Percentiles rank a stretch among this genome's conserved stretches.
Evolutionary conservation across 2,329 filamentous ascomycete genomes (phyloP).

Genomic region (Clonostachys byssicola): DNA sequence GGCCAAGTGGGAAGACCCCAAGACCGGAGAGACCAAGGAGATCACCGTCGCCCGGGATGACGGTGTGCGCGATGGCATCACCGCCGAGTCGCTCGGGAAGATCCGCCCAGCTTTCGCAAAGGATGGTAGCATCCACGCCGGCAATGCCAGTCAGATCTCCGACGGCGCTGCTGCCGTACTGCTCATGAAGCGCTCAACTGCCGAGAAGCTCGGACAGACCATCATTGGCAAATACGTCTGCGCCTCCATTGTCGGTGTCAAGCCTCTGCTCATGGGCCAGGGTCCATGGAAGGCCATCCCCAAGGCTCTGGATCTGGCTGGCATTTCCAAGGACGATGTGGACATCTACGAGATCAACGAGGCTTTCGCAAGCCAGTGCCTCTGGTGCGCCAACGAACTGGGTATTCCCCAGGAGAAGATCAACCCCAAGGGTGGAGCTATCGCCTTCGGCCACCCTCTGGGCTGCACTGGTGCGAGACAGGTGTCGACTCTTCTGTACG

Average conservation of each 20-base stretch:
- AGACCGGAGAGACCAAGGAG: constrained; percentile 79
- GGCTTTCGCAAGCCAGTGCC: constrained; percentile 91
- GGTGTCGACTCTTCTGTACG: constrained; percentile 86
- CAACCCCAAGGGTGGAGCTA: constrained; percentile 95
- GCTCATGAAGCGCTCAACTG: constrained; percentile 90
- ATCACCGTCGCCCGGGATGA: constrained; percentile 85
- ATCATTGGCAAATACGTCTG: constrained; percentile 92
- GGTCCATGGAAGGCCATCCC: constrained; percentile 96
- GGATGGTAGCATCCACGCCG: constrained; percentile 90
- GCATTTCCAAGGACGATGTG: constrained; percentile 82
- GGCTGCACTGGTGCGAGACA: constrained; percentile 93
- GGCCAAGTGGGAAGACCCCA: constrained; percentile 85
- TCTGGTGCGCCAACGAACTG: constrained; percentile 90
- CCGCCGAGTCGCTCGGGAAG: constrained; percentile 83
- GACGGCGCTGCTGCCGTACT: constrained; percentile 94
- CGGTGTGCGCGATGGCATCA: constrained; percentile 81
- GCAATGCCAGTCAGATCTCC: constrained; percentile 92
- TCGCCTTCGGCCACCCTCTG: constrained; percentile 92
- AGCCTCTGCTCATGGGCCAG: constrained; percentile 91
- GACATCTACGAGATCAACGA: constrained; percentile 99
- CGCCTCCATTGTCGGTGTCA: constrained; percentile 81
- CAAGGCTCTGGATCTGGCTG: constrained; percentile 82
- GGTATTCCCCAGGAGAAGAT: constrained; percentile 81
- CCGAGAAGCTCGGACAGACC: constrained; percentile 79
- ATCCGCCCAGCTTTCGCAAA: constrained; percentile 88